A percentile compares a stretch with the other conserved stretches of the same genome.
Evolutionary conservation across 495 filamentous ascomycete genomes (phyloP).

Genomic region (Lasiosphaeria ovina): DNA sequence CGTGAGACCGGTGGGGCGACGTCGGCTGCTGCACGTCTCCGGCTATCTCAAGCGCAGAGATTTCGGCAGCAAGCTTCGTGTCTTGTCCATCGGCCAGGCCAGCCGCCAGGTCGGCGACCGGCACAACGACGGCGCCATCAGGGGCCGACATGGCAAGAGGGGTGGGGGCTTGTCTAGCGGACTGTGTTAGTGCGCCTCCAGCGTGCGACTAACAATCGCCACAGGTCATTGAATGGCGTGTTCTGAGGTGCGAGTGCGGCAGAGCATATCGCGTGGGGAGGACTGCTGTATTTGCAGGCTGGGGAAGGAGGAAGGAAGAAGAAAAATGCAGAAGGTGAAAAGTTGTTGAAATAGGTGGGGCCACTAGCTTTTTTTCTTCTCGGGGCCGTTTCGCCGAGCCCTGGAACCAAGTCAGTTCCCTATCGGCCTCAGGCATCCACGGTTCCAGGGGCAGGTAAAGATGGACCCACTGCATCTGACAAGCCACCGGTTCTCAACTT

Average conservation of each 20-base stretch:
- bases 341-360: constrained; percentile 21
- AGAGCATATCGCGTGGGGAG: constrained; percentile 21
- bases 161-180: neutral
- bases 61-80: constrained; percentile 25
- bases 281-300: constrained; percentile 15
- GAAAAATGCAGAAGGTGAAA: constrained; percentile 10
- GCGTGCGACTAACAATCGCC: constrained; percentile 27
- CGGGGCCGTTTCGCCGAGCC: constrained; percentile 2
- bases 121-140: constrained; percentile 12
- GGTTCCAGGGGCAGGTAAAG: too few species aligned
- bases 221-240: constrained; percentile 20
- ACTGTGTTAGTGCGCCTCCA: constrained; percentile 18
- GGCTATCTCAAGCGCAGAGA: constrained; percentile 31
- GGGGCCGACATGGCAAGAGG: constrained; percentile 19
- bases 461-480: too few species aligned
- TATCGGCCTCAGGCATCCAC: too few species aligned
- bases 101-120: constrained; percentile 4
- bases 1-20: constrained; percentile 51
- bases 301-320: constrained; percentile 9
- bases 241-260: constrained; percentile 19
- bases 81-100: constrained; percentile 18
- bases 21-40: constrained; percentile 13
- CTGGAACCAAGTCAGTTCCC: neutral
- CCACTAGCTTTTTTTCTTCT: neutral
- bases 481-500: too few species aligned